Evolutionary conservation across 2,329 filamentous ascomycete species (phyloP), one percentile per base, ranked within the genome.

Genomic region (Calonectria leucothoes): DNA sequence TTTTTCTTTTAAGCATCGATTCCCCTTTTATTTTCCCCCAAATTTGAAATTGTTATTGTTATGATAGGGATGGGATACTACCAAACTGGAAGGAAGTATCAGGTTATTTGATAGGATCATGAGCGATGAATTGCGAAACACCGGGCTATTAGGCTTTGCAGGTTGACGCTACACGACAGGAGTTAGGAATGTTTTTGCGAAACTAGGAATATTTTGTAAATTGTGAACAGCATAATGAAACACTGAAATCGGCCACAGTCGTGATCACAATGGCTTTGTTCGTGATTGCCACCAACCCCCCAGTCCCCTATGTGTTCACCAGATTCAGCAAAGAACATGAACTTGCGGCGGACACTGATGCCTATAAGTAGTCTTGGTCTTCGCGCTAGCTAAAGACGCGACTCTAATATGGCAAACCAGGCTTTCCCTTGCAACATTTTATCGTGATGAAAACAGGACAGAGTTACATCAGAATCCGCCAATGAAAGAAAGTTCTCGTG

Each of bases 1-100:
- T 35, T 67, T 70, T 29, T 61, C n/a, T n/a, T n/a, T n/a, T n/a
- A n/a, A n/a, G 65, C 69, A 27, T 61, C 33, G 55, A 61, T 61
- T 61, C 55, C 55, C 55, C 35, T 37, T 55, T 35, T 25, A 4
- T 25, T 27, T 35, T 27, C 14, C 14, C 23, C 12, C 33, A 2
- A 39, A 4, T 37, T 4, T 25, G 33, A 14, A 23, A 15, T 20
- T 59, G 8, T 27, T 61, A 27, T 61, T 39, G 55, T 39, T 25
- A 39, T 17, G 55, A 61, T 27, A 23, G 55, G 33, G 25, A 20
- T 42, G 27, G 25, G 14, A 27, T 39, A 20, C n/a, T 42, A 15
- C 39, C 55, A 61, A 66, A 66, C 52, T 29, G 23, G 64, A 52
- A 27, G 33, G 48, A 39, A 51, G 35, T 37, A 29, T 17, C 11